Evolutionary conservation across 495 filamentous ascomycete species (phyloP).

Genomic region (Lophium mytilinum): DNA sequence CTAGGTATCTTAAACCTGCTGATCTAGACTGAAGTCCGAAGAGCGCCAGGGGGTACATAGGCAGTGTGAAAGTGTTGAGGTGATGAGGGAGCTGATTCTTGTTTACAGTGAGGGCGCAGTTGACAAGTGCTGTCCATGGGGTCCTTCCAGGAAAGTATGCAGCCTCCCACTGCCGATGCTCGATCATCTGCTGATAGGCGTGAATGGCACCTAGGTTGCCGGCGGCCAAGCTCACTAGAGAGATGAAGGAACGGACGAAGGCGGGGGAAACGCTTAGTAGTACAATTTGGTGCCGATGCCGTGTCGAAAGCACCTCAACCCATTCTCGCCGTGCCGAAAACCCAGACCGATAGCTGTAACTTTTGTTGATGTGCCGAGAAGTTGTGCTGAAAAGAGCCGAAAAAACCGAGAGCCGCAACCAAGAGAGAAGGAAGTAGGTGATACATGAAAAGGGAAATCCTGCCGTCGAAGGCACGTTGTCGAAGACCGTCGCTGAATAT

Average conservation of each 20-base stretch:
- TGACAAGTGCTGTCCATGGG: constrained; percentile 6
- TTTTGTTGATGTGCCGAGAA: constrained; percentile 23
- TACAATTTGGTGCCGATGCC: constrained; percentile 28
- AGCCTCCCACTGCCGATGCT: no score
- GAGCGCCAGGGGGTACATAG: constrained; percentile 5
- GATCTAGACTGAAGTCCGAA: not conserved
- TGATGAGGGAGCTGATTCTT: constrained; percentile 19
- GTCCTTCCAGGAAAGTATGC: constrained; percentile 3
- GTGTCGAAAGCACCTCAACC: constrained; percentile 16
- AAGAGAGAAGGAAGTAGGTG: constrained; percentile 13
- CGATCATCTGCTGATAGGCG: no score
- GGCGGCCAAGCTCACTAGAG: no score
- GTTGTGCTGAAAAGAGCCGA: constrained; percentile 9
- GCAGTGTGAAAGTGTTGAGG: constrained; percentile 14
- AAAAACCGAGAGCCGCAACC: constrained; percentile 21
- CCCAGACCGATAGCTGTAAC: constrained; percentile 7
- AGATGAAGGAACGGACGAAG: no score
- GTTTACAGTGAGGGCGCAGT: not conserved
- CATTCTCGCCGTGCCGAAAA: constrained; percentile 19
- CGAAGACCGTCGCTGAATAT: constrained; percentile 1
- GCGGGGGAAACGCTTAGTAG: constrained; percentile 22
- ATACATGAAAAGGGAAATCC: constrained; percentile 15
- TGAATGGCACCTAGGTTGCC: no score
- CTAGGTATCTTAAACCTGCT: not conserved
- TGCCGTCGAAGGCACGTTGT: not conserved